Percentiles rank a stretch among this genome's conserved stretches.
These are phyloP conservation scores for Lathyrus sativus DNA, from an alignment of 306 rosid genomes.

Conservation along the genomic window DNA sequence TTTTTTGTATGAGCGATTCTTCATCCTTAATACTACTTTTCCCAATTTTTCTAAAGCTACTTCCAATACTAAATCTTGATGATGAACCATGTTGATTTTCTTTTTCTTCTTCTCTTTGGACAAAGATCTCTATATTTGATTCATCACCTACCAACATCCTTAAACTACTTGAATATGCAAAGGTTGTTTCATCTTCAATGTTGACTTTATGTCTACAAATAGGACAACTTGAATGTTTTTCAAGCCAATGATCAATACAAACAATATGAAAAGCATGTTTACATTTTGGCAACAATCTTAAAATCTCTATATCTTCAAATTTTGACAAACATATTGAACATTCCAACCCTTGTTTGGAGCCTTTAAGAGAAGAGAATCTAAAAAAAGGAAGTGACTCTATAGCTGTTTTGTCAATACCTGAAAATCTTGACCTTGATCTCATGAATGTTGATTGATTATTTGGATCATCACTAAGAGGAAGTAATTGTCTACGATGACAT, in stretches of 20 bases:
- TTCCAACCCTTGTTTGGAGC: constrained; percentile 85
- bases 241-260: constrained; percentile 94
- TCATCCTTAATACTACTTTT: constrained; percentile 47
- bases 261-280: constrained; percentile 88
- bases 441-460: constrained; percentile 39
- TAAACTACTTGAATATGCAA: constrained; percentile 66
- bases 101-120: constrained; percentile 78
- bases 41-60: constrained; percentile 72
- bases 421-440: constrained; percentile 65
- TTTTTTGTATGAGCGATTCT: constrained; percentile 51
- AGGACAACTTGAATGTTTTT: constrained; percentile 88
- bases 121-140: constrained; percentile 72
- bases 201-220: constrained; percentile 76
- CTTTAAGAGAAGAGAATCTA: constrained; percentile 79
- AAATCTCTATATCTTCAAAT: constrained; percentile 77
- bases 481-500: constrained; percentile 46
- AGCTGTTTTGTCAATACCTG: constrained; percentile 78
- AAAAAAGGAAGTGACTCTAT: constrained; percentile 97
- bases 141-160: constrained; percentile 62
- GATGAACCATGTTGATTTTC: constrained; percentile 56
- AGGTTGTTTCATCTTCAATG: constrained; percentile 59
- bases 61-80: constrained; percentile 79
- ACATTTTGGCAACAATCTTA: constrained; percentile 83
- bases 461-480: constrained; percentile 6
- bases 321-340: constrained; percentile 85